These are phyloP conservation scores for Torulaspora pretoriensis DNA, from an alignment of 1,139 yeast species.

Conservation along the genomic window DNA sequence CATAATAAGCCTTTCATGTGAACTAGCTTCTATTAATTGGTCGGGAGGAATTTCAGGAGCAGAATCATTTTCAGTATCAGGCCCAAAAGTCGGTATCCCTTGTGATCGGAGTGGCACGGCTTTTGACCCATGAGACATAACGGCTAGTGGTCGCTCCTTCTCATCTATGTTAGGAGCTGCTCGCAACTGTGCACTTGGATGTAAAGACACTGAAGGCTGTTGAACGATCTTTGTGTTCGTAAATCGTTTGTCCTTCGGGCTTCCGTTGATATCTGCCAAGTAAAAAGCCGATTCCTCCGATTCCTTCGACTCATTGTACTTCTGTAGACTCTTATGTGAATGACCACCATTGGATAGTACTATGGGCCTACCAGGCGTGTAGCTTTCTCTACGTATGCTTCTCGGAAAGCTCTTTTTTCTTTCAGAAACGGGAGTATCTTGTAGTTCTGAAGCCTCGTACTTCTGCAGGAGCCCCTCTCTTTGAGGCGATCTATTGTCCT, in stretches of 20 bases:
- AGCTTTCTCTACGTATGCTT: background rate
- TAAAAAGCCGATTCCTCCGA: background rate
- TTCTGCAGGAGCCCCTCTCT: constrained; percentile 15
- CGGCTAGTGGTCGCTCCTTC: background rate
- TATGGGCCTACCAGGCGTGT: background rate
- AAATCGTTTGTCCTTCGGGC: background rate
- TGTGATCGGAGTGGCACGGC: background rate
- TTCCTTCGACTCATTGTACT: background rate
- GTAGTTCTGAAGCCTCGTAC: constrained; percentile 17
- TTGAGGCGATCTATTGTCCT: constrained; percentile 17
- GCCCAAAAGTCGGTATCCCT: background rate
- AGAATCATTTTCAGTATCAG: background rate
- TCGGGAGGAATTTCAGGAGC: background rate
- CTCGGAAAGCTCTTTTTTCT: constrained; percentile 6
- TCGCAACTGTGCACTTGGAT: background rate
- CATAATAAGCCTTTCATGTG: background rate
- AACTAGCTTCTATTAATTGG: background rate
- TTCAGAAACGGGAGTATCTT: constrained; percentile 23
- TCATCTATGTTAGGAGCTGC: background rate
- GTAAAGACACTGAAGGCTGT: background rate
- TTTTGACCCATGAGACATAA: background rate
- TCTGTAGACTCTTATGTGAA: too few species aligned
- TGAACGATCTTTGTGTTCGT: background rate
- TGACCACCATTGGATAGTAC: background rate
- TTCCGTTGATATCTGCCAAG: background rate